phyloP scores from a whole-genome alignment of 352 stramenopile genomes.

The Pseudoperonospora humuli region DNA sequence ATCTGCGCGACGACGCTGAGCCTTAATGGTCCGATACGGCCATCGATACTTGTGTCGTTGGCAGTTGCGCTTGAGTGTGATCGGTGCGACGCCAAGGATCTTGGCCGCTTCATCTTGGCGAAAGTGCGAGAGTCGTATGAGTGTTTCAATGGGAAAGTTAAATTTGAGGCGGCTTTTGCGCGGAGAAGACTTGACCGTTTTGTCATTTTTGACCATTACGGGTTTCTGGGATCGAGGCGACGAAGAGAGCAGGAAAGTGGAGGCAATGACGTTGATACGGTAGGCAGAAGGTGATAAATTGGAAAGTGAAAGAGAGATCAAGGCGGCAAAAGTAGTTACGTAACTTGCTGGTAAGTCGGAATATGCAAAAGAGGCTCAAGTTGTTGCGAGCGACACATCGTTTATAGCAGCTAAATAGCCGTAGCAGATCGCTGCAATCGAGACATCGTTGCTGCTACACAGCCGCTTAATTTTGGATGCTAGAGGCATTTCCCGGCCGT shows the following conservation, averaged over 20 bases:
- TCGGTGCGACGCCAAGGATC: slow-evolving; percentile 31
- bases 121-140: slow-evolving; percentile 29
- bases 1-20: slow-evolving; percentile 22
- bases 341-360: not conserved
- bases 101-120: slow-evolving; percentile 50
- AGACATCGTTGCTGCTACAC: not conserved
- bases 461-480: slow-evolving; percentile 20
- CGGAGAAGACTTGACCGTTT: not conserved
- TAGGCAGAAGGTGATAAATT: slow-evolving; percentile 12
- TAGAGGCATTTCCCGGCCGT: not conserved
- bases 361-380: slow-evolving; percentile 7
- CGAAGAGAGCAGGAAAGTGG: not conserved
- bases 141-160: slow-evolving; percentile 34
- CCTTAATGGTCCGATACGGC: slow-evolving; percentile 43
- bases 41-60: slow-evolving; percentile 35
- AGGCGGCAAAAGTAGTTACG: not conserved
- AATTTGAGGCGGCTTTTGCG: slow-evolving; percentile 42
- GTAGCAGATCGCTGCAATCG: not conserved
- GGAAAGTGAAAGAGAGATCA: slow-evolving; percentile 17
- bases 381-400: not conserved
- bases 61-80: slow-evolving; percentile 67
- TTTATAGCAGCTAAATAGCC: slow-evolving; percentile 8
- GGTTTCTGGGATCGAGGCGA: not conserved
- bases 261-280: not conserved
- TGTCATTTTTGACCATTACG: not conserved